Base-by-base conservation (phyloP, 106 monocot genomes). In the Agapanthus africanus region DNA sequence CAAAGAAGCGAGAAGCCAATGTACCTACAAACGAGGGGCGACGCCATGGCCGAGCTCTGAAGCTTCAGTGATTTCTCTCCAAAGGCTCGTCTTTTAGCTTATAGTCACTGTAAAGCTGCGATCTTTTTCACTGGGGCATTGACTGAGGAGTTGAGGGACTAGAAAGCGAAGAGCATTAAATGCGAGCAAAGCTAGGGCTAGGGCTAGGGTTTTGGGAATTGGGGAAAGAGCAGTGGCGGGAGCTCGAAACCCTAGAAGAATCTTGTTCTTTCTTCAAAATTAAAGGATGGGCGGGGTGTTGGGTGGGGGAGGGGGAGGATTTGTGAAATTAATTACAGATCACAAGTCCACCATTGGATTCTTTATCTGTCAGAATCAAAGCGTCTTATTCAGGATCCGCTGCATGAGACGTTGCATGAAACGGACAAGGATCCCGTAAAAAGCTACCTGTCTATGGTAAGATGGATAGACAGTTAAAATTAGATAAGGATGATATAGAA, bases 1-100 rank as follows among this genome's bases (percentile, higher is more conserved):
- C 4, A 68, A 39, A 69, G 59, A 61, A 79, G 28, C 9, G 19
- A 49, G 73, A 68, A 5, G 39, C 34, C 22, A 27, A 25, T 39
- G 79, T 27, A 79, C 79, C 50, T 62, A 9, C 25, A 68, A 26
- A 40, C 0, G 41, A 72, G 33, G 16, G 62, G 41, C 30, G 36
- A 0, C 23, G 59, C 70, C 77, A 77, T 77, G 63, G 46, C 47
- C n/a, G 59, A 33, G 4, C 54, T 31, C 21, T 38, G 4, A 16
- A 21, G 64, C 36, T 49, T 39, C 19, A 1, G 70, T 15, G 26
- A 28, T 28, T 47, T n/a, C 46, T 22, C 11, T 5, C 32, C 31
- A n/a, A 2, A 33, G 6, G 15, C 46, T 50, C 8, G 30, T 32
- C 35, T 4, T 4, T 18, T 41, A 28, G 69, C 19, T 30, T 23